Evolutionary conservation across 495 filamentous ascomycete genomes (phyloP).

Genomic region (Aspergillus diversus): DNA sequence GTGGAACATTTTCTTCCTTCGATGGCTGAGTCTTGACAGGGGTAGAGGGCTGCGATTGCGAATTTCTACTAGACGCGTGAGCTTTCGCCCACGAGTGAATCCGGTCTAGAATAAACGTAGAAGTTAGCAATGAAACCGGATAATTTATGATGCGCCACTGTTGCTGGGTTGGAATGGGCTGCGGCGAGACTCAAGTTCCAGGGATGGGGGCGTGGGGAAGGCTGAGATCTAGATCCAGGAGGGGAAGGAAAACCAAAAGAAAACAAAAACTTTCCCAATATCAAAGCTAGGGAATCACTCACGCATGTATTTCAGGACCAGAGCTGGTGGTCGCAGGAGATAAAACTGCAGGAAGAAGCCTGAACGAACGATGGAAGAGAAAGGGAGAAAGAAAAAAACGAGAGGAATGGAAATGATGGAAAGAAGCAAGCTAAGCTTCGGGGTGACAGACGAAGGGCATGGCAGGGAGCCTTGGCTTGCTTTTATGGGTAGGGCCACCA

Average conservation of each 20-base stretch:
- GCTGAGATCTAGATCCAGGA: background rate
- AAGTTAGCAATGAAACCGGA: constrained; percentile 22
- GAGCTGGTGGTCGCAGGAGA: constrained; percentile 13
- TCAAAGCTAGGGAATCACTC: constrained; percentile 20
- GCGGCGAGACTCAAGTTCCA: background rate
- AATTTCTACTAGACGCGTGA: constrained; percentile 42
- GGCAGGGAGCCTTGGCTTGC: constrained; percentile 10
- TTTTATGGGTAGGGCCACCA: constrained; percentile 8
- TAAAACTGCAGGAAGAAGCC: constrained; percentile 8
- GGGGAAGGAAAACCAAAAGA: background rate
- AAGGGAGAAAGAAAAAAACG: background rate
- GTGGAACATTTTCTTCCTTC: constrained; percentile 18
- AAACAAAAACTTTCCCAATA: too few relatives aligned
- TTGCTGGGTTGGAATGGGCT: background rate
- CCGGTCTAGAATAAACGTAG: constrained; percentile 35
- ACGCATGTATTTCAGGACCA: constrained; percentile 50
- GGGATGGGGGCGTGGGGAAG: constrained; percentile 12
- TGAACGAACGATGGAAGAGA: background rate
- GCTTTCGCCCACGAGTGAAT: constrained; percentile 56
- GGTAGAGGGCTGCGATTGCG: constrained; percentile 19
- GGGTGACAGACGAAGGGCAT: constrained; percentile 5
- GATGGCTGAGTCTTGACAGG: constrained; percentile 17
- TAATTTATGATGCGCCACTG: background rate
- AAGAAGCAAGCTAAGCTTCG: constrained; percentile 21
- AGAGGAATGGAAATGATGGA: constrained; percentile 16